phyloP scores from a whole-genome alignment of 768 basidiomycete species.

The Leccinum incarnatum region DNA sequence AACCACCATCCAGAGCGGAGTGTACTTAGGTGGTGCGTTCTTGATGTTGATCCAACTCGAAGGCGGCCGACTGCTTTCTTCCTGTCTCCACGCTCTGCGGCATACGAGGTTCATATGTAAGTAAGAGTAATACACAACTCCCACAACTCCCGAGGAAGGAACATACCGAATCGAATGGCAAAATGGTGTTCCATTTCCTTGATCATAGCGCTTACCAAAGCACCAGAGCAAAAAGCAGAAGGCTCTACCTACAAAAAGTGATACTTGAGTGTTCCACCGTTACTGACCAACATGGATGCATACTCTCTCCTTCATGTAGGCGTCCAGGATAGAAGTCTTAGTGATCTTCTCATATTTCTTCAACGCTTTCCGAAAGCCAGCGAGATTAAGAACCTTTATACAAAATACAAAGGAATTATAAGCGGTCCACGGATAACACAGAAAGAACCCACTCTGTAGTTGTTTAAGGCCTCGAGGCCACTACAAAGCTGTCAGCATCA shows the following conservation, averaged over 20 bases:
- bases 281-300: background rate
- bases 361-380: slow-evolving; percentile 83
- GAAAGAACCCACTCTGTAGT: slow-evolving; percentile 65
- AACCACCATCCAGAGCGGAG: slow-evolving; percentile 73
- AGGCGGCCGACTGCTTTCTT: slow-evolving; percentile 74
- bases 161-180: slow-evolving; percentile 72
- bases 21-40: slow-evolving; percentile 65
- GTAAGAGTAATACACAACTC: background rate
- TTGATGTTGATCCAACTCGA: slow-evolving; percentile 47
- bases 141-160: too few species aligned
- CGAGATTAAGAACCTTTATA: slow-evolving; percentile 74
- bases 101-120: background rate
- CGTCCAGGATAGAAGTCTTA: slow-evolving; percentile 64
- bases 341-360: slow-evolving; percentile 86
- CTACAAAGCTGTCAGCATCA: slow-evolving; percentile 36
- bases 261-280: background rate
- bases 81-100: slow-evolving; percentile 61
- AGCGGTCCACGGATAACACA: background rate
- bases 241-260: slow-evolving; percentile 53
- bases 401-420: background rate
- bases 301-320: slow-evolving; percentile 82
- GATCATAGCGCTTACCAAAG: slow-evolving; percentile 62
- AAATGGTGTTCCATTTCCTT: slow-evolving; percentile 75
- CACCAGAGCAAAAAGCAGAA: slow-evolving; percentile 63
- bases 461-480: slow-evolving; percentile 79